Evolutionary conservation across 1,284 basidiomycete genomes (phyloP).

Genomic region (Omphalotus olearius): DNA sequence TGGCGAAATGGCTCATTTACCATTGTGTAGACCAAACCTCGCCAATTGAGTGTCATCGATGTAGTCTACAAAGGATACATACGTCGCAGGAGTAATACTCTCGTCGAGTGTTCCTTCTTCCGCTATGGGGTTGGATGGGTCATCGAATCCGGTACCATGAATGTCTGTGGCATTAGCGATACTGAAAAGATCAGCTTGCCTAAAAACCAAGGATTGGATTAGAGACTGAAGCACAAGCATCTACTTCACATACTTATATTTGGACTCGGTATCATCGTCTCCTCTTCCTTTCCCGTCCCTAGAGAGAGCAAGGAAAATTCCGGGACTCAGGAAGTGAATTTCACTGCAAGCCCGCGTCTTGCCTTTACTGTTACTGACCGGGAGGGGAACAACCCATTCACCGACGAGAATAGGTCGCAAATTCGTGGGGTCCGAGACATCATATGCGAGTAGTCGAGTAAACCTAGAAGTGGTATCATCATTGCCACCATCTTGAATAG

Average conservation of each 20-base stretch:
- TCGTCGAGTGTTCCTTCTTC: slow-evolving; percentile 43
- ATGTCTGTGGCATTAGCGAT: slow-evolving; percentile 61
- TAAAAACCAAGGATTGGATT: slow-evolving; percentile 13
- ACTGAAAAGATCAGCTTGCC: slow-evolving; percentile 56
- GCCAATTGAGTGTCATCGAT: slow-evolving; percentile 48
- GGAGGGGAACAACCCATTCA: slow-evolving; percentile 64
- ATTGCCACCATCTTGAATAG: slow-evolving; percentile 59
- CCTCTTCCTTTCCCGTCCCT: slow-evolving; percentile 62
- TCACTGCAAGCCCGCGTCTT: slow-evolving; percentile 55
- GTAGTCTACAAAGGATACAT: slow-evolving; percentile 53
- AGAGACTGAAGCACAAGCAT: no score
- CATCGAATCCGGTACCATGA: slow-evolving; percentile 52
- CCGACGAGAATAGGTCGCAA: slow-evolving; percentile 36
- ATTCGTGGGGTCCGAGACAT: slow-evolving; percentile 33
- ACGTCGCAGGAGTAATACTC: slow-evolving; percentile 49
- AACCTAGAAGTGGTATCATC: slow-evolving; percentile 42
- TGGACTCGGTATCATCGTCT: slow-evolving; percentile 42
- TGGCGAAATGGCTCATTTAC: slow-evolving; percentile 17
- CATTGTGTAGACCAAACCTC: slow-evolving; percentile 62
- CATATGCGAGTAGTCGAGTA: slow-evolving; percentile 55
- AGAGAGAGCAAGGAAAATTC: slow-evolving; percentile 54
- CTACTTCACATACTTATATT: slow-evolving; percentile 46
- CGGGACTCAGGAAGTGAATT: slow-evolving; percentile 48
- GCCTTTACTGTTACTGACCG: slow-evolving; percentile 41
- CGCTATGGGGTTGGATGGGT: slow-evolving; percentile 49